These are phyloP conservation scores for Phytopythium sindhum DNA, from an alignment of 352 stramenopile species.

Conservation along the genomic window DNA sequence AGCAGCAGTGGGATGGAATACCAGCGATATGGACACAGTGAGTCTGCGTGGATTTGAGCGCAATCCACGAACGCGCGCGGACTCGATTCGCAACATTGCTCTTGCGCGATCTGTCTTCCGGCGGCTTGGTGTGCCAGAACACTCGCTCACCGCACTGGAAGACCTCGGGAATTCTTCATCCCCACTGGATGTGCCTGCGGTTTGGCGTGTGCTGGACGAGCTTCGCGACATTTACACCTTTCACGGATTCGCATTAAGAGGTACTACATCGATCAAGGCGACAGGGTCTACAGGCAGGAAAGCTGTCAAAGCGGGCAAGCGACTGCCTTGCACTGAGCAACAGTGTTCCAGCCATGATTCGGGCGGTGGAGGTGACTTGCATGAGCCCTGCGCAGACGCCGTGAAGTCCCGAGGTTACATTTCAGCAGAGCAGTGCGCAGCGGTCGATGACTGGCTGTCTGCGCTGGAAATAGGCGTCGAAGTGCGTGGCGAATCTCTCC, in stretches of 20 bases:
- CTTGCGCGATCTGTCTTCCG: slow-evolving; percentile 13
- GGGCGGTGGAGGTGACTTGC: too few relatives aligned
- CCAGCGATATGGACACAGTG: not conserved
- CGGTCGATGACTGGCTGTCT: slow-evolving; percentile 27
- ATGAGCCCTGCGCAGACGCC: not conserved
- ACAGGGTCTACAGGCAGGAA: not conserved
- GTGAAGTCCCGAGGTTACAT: not conserved
- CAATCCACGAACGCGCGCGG: slow-evolving; percentile 8
- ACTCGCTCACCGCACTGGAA: not conserved
- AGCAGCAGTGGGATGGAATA: not conserved
- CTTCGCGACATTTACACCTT: not conserved
- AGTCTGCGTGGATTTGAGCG: not conserved
- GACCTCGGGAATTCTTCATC: not conserved
- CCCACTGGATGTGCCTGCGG: not conserved
- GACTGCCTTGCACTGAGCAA: not conserved
- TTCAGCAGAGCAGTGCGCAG: slow-evolving; percentile 19
- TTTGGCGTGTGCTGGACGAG: slow-evolving; percentile 1
- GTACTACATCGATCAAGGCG: not conserved
- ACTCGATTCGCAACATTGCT: slow-evolving; percentile 14
- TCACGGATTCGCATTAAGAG: not conserved
- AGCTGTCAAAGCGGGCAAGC: not conserved
- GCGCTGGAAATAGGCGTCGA: slow-evolving; percentile 14
- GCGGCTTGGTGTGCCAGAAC: not conserved
- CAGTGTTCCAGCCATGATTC: not conserved
- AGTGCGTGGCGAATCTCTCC: slow-evolving; percentile 5